Percentiles rank a stretch among this genome's conserved stretches.
Evolutionary conservation across 1,284 basidiomycete species (phyloP).

Genomic region (Fomitopsis palustris): DNA sequence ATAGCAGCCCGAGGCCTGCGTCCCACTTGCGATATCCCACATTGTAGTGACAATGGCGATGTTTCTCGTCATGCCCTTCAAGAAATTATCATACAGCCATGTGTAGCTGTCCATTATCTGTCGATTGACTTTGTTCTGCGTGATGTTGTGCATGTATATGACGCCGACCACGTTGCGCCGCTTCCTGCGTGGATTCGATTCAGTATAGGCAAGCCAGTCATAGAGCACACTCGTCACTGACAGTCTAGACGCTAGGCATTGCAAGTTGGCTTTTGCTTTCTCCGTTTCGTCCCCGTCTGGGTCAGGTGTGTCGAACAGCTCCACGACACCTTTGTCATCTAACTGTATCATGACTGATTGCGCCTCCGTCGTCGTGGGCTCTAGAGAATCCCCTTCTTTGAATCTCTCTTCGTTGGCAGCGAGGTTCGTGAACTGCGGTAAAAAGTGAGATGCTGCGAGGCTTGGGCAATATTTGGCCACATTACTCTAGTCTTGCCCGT

Average conservation of each 20-base stretch:
- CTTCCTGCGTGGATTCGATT: background rate
- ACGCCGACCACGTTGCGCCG: background rate
- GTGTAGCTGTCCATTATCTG: background rate
- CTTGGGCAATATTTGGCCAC: background rate
- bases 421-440: background rate
- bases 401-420: background rate
- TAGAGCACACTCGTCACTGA: background rate
- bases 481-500: slow-evolving; percentile 1
- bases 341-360: background rate
- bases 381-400: background rate
- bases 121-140: background rate
- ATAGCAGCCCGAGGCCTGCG: background rate
- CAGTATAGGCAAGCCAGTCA: background rate
- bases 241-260: background rate
- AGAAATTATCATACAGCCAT: slow-evolving; percentile 1
- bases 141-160: slow-evolving; percentile 6
- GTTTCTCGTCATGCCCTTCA: slow-evolving; percentile 24
- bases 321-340: background rate
- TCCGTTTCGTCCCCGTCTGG: background rate
- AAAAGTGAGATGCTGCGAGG: background rate
- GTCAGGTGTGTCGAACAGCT: background rate
- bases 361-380: background rate
- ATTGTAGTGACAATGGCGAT: slow-evolving; percentile 51
- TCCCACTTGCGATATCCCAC: slow-evolving; percentile 37
- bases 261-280: background rate